These are phyloP conservation scores for Parietichytrium sp. DNA, from an alignment of 108 stramenopile species.

Conservation along the genomic window DNA sequence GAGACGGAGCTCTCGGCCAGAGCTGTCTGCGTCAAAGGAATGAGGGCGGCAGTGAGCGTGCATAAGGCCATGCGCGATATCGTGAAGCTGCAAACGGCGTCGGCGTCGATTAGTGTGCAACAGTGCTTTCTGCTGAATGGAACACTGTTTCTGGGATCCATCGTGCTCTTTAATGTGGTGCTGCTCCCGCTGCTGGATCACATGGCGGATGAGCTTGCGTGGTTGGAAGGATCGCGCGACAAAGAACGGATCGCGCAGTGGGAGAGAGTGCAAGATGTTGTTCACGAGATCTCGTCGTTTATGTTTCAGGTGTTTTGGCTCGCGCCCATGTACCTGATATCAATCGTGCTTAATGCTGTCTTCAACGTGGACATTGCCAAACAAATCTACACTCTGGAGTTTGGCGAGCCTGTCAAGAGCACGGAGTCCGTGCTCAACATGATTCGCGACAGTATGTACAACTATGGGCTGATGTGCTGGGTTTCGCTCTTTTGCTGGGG, in stretches of 20 bases:
- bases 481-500: not conserved
- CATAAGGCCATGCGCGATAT: not conserved
- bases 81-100: not conserved
- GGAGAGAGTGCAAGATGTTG: not conserved
- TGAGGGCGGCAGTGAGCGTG: not conserved
- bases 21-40: not conserved
- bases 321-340: slow-evolving; percentile 3
- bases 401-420: slow-evolving; percentile 28
- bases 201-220: not conserved
- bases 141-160: not conserved
- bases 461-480: slow-evolving; percentile 20
- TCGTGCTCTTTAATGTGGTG: not conserved
- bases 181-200: not conserved
- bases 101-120: not conserved
- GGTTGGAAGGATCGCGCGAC: not conserved
- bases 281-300: not conserved
- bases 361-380: slow-evolving; percentile 28
- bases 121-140: slow-evolving; percentile 37
- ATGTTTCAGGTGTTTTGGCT: slow-evolving; percentile 7
- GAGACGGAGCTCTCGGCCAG: not conserved
- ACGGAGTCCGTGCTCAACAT: not conserved
- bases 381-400: not conserved
- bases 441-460: slow-evolving; percentile 30
- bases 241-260: not conserved
- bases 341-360: slow-evolving; percentile 9